These are phyloP conservation scores for Cercospora nicotianae DNA, from an alignment of 2,329 filamentous ascomycete species.

Conservation along the genomic window DNA sequence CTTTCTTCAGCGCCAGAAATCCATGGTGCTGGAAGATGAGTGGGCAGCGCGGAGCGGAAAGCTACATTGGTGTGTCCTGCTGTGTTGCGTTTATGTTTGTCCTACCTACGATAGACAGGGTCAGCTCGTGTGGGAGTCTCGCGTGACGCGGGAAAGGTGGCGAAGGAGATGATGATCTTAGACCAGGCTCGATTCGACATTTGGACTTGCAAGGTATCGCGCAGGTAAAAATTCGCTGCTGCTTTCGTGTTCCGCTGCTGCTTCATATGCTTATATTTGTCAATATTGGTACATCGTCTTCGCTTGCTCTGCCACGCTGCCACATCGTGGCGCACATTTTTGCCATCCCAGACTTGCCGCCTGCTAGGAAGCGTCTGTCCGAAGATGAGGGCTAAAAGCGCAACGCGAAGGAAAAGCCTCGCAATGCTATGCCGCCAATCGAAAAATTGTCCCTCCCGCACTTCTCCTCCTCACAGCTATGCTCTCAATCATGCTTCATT, in stretches of 20 bases:
- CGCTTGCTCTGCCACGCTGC: background rate
- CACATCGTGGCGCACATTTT: background rate
- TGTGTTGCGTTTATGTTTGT: background rate
- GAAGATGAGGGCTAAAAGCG: background rate
- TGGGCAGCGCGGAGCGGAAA: background rate
- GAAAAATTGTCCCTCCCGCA: background rate
- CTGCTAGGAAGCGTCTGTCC: background rate
- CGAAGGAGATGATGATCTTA: background rate
- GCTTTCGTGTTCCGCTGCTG: background rate
- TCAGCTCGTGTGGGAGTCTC: background rate
- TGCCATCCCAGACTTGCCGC: background rate
- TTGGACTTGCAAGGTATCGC: background rate
- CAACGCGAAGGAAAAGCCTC: background rate
- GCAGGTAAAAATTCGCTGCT: background rate
- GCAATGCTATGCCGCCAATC: background rate
- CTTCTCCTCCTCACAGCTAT: background rate
- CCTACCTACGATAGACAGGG: background rate
- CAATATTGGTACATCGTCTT: background rate
- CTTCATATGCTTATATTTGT: slow-evolving; percentile 3
- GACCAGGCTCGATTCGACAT: background rate
- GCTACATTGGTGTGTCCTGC: background rate
- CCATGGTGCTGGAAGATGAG: background rate
- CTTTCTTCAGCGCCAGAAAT: background rate
- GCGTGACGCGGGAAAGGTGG: background rate
- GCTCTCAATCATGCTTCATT: background rate